Conservation (phyloP, 2,329 filamentous ascomycete genomes). For the Ustilaginoidea virens region DNA sequence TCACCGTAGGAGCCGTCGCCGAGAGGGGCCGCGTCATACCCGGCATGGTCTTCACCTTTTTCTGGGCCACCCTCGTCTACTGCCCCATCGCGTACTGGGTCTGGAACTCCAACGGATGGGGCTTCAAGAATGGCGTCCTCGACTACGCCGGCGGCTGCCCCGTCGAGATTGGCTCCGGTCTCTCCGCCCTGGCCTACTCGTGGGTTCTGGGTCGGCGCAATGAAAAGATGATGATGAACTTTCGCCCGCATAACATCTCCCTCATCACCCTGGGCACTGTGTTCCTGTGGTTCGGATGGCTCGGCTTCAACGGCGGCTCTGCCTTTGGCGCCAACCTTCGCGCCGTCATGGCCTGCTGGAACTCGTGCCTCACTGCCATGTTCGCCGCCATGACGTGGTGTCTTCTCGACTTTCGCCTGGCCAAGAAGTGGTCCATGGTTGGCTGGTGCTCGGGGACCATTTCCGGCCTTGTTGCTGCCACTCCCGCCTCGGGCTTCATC, state of each 20-base stretch:
- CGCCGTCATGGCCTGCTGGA: constrained; percentile 95
- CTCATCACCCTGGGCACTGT: constrained; percentile 91
- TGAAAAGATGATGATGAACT: constrained; percentile 99
- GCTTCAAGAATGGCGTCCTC: constrained; percentile 74
- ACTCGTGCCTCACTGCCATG: constrained; percentile 84
- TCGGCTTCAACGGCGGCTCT: constrained; percentile 96
- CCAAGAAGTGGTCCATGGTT: constrained; percentile 79
- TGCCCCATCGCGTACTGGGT: constrained; percentile 93
- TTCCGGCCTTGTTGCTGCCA: constrained; percentile 54
- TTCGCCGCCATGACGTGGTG: constrained; percentile 91
- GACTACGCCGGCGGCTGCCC: constrained; percentile 95
- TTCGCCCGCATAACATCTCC: constrained; percentile 96
- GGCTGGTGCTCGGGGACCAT: constrained; percentile 60
- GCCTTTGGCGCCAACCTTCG: constrained; percentile 87
- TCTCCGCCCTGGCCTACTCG: constrained; percentile 88
- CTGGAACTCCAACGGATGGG: constrained; percentile 94
- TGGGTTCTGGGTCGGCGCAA: constrained; percentile 90
- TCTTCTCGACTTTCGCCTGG: constrained; percentile 85
- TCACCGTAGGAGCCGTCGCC: constrained; percentile 81
- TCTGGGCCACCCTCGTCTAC: constrained; percentile 95
- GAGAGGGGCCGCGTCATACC: constrained; percentile 88
- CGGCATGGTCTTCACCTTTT: constrained; percentile 88
- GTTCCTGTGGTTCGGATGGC: constrained; percentile 96
- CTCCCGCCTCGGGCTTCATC: constrained; percentile 53
- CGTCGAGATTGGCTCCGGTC: constrained; percentile 90